A percentile compares a stretch with the other conserved stretches of the same genome.
phyloP scores from a whole-genome alignment of 23 red algal species.

The Pyropia haitanensis region DNA sequence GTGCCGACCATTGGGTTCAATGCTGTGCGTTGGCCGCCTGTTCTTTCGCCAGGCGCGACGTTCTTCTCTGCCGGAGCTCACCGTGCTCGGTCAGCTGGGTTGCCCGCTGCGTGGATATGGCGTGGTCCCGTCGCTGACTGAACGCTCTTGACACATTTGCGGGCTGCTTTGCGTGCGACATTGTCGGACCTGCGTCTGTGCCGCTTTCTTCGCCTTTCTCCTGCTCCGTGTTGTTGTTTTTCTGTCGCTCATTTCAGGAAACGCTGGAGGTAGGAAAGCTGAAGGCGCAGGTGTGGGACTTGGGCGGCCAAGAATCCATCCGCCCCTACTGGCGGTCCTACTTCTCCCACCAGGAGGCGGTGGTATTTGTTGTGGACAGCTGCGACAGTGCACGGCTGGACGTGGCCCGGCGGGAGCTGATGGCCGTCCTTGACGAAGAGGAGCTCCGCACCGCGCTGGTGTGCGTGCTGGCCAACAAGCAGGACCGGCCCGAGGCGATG shows the following conservation, averaged over 20 bases:
- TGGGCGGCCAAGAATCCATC: constrained; percentile 95
- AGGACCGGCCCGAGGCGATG: constrained; percentile 72
- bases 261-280: constrained; percentile 80
- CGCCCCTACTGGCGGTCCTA: constrained; percentile 93
- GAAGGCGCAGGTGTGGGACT: constrained; percentile 95
- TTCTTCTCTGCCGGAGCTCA: no score
- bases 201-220: background rate
- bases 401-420: constrained; percentile 77
- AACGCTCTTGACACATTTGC: background rate
- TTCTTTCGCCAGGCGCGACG: background rate
- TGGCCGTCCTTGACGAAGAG: constrained; percentile 85
- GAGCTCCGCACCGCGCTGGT: constrained; percentile 82
- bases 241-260: background rate
- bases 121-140: background rate
- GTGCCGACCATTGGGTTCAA: constrained; percentile 93
- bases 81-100: no score
- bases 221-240: no score
- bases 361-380: constrained; percentile 98
- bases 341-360: constrained; percentile 89
- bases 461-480: constrained; percentile 98
- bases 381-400: constrained; percentile 73
- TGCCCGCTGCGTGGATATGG: background rate
- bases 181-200: background rate
- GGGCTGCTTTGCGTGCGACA: background rate
- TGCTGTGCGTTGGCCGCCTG: constrained; percentile 22